These are phyloP conservation scores for Schizochytrium sp. DNA, from an alignment of 108 stramenopile genomes.

Conservation along the genomic window DNA sequence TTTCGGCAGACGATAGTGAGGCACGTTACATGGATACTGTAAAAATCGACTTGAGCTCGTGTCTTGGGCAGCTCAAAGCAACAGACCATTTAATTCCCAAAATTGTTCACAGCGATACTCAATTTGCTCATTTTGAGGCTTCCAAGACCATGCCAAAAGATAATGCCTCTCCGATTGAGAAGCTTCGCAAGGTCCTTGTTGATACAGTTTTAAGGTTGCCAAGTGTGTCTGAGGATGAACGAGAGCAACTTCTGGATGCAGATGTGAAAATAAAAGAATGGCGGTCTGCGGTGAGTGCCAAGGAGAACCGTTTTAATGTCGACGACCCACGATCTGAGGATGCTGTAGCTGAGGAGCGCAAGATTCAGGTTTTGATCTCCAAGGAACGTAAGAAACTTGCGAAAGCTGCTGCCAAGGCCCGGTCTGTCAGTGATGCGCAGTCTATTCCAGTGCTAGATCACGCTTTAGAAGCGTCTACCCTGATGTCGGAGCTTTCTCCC, in stretches of 20 bases:
- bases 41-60: background rate
- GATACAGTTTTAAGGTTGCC: background rate
- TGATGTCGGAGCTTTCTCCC: too few relatives aligned
- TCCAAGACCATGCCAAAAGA: background rate
- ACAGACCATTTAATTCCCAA: background rate
- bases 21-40: background rate
- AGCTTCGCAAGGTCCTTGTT: background rate
- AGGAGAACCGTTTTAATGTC: constrained; percentile 51
- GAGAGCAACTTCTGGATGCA: background rate
- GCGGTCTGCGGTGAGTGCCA: background rate
- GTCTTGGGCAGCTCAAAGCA: background rate
- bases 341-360: background rate
- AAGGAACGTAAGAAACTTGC: constrained; percentile 23
- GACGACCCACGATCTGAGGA: constrained; percentile 18
- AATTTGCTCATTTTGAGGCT: background rate
- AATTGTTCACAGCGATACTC: background rate
- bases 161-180: background rate
- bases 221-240: constrained; percentile 14
- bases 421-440: too few relatives aligned
- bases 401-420: background rate
- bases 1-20: background rate
- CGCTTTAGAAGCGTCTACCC: too few relatives aligned
- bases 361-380: constrained; percentile 2
- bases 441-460: too few relatives aligned
- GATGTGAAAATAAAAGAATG: background rate